phyloP scores from a whole-genome alignment of 345 rosid species.

The Moricandia arvensis region DNA sequence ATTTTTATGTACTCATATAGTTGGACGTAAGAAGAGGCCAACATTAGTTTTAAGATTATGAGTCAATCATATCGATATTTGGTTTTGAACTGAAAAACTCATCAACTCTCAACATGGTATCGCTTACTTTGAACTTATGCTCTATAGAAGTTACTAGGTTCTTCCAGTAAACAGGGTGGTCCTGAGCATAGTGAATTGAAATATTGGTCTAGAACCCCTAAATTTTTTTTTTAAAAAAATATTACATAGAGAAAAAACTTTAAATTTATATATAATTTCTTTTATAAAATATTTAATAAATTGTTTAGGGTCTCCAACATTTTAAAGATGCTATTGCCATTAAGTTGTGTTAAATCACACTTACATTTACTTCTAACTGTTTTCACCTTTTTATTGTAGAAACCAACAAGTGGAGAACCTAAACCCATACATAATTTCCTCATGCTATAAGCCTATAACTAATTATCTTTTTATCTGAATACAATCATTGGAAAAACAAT shows the following conservation, averaged over 20 bases:
- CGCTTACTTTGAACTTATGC: background rate
- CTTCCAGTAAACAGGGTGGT: too few relatives aligned
- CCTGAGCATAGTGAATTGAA: too few relatives aligned
- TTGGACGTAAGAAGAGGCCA: background rate
- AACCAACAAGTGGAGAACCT: background rate
- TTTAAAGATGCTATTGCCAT: too few relatives aligned
- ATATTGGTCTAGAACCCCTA: too few relatives aligned
- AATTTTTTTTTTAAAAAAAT: too few relatives aligned
- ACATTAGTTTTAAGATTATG: background rate
- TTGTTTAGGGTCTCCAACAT: too few relatives aligned
- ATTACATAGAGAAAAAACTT: too few relatives aligned
- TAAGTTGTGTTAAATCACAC: too few relatives aligned
- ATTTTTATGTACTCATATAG: background rate
- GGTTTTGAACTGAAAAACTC: background rate
- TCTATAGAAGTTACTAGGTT: background rate
- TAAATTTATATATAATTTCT: too few relatives aligned
- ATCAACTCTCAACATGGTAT: background rate
- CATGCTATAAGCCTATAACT: background rate
- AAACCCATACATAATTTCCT: background rate
- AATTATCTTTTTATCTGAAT: background rate
- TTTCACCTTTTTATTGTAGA: background rate
- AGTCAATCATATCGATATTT: background rate
- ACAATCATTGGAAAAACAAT: background rate
- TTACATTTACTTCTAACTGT: too few relatives aligned
- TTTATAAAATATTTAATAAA: too few relatives aligned